Percentiles rank a stretch among this genome's conserved stretches.
Evolutionary conservation across 192 early-diverging fungal species (phyloP).

Genomic region (Rhizophlyctis rosea): DNA sequence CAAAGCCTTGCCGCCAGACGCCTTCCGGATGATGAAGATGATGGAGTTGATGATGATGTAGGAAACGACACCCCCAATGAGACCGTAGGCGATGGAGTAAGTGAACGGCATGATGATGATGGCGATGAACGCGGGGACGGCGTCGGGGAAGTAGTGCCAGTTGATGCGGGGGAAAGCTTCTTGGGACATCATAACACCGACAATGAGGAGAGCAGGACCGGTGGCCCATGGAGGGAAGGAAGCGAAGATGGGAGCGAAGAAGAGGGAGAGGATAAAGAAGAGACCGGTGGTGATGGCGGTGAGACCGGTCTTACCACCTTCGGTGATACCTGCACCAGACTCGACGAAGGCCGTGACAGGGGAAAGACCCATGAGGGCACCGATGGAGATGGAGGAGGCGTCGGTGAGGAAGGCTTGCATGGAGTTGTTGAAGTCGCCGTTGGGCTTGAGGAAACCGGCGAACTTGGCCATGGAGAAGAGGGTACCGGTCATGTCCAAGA

Average conservation of each 20-base stretch:
- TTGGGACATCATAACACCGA: conserved; percentile 78
- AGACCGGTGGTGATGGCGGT: conserved; percentile 65
- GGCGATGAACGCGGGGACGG: conserved; percentile 74
- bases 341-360: conserved; percentile 79
- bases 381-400: conserved; percentile 62
- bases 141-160: conserved; percentile 75
- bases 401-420: conserved; percentile 72
- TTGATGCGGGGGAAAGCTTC: conserved; percentile 64
- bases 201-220: conserved; percentile 73
- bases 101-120: conserved; percentile 75
- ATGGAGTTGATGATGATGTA: conserved; percentile 69
- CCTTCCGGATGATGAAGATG: conserved; percentile 53
- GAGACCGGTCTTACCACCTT: conserved; percentile 76
- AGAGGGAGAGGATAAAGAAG: conserved; percentile 73
- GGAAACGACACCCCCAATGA: conserved; percentile 69
- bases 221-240: conserved; percentile 84
- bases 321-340: conserved; percentile 77
- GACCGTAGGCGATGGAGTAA: conserved; percentile 78
- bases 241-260: conserved; percentile 83
- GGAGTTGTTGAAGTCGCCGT: conserved; percentile 78
- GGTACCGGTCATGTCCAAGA: conserved; percentile 82
- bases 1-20: conserved; percentile 52
- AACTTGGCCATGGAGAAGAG: conserved; percentile 83
- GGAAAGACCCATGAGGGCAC: conserved; percentile 69
- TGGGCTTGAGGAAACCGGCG: conserved; percentile 71